Conservation (phyloP, 2,329 filamentous ascomycete genomes). For the Cladosporium halotolerans region DNA sequence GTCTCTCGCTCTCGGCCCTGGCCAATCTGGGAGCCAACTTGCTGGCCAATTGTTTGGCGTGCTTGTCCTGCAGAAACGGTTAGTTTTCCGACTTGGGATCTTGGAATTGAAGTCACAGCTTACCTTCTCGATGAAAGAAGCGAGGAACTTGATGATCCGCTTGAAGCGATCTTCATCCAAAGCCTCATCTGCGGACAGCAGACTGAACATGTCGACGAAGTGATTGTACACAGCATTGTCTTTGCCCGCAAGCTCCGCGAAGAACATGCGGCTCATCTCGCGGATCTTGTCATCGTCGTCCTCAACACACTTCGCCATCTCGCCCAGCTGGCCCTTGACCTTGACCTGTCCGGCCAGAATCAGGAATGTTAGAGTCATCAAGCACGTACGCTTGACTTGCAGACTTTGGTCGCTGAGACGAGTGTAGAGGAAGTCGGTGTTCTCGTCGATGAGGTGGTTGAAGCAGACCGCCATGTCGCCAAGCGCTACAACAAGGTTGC, state of each 20-base stretch:
- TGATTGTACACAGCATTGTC: constrained; percentile 99
- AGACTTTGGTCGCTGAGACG: constrained; percentile 81
- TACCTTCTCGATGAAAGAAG: constrained; percentile 97
- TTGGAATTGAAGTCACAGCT: constrained; percentile 20
- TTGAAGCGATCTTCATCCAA: constrained; percentile 81
- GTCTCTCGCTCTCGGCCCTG: constrained; percentile 83
- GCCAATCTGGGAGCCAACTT: constrained; percentile 83
- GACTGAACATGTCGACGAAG: constrained; percentile 97
- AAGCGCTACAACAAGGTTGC: constrained; percentile 92
- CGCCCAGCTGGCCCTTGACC: constrained; percentile 95
- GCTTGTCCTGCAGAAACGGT: constrained; percentile 66
- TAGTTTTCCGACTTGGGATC: neutral
- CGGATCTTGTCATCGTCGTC: constrained; percentile 92
- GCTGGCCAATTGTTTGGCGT: constrained; percentile 86
- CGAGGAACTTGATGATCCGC: constrained; percentile 83
- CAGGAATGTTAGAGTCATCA: constrained; percentile 97
- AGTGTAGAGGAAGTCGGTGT: constrained; percentile 95
- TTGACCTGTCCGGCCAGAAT: constrained; percentile 97
- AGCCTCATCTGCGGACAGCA: constrained; percentile 73
- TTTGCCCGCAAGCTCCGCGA: constrained; percentile 93
- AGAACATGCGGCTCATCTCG: constrained; percentile 95
- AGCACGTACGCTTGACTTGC: constrained; percentile 90
- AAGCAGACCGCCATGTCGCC: constrained; percentile 99
- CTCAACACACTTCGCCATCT: constrained; percentile 98
- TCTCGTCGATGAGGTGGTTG: constrained; percentile 98